These are phyloP conservation scores for Neospermospora avenae DNA, from an alignment of 2,329 filamentous ascomycete species.

Conservation along the genomic window DNA sequence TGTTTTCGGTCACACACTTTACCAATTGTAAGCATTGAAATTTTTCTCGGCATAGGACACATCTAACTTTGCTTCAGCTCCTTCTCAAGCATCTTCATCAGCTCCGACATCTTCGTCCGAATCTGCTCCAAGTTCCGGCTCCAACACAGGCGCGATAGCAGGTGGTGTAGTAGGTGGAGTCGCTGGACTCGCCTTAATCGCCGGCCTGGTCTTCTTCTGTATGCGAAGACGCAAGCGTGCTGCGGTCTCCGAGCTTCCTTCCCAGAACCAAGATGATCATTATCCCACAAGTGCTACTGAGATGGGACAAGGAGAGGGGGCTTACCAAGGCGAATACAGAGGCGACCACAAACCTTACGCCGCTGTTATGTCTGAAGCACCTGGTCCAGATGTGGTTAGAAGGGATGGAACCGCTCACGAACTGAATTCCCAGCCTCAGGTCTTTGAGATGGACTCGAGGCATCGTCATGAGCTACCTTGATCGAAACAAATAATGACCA, in stretches of 20 bases:
- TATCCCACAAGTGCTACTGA: not conserved
- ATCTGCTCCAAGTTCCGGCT: not conserved
- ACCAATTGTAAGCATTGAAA: not conserved
- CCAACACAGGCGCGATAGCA: conserved; percentile 16
- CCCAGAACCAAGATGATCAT: not conserved
- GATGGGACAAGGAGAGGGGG: not conserved
- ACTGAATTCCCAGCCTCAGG: not conserved
- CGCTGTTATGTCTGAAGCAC: conserved; percentile 1
- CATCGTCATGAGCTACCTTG: conserved; percentile 2
- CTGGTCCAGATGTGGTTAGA: not conserved
- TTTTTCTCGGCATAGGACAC: not conserved
- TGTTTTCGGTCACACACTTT: conserved; percentile 13
- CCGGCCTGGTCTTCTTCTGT: conserved; percentile 12
- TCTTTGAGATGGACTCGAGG: conserved; percentile 1
- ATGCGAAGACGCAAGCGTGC: conserved; percentile 1
- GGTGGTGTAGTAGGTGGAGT: conserved; percentile 21
- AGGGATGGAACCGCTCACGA: not conserved
- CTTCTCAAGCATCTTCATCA: not conserved
- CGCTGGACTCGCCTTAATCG: conserved; percentile 10
- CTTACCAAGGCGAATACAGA: not conserved
- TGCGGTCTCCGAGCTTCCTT: not conserved
- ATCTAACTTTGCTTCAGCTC: not conserved
- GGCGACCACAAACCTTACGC: conserved; percentile 6
- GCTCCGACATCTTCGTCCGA: not conserved
- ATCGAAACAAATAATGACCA: not conserved